Base-by-base conservation (phyloP, 176 grass and related monocot genomes). In the Neostapfia colusana region DNA sequence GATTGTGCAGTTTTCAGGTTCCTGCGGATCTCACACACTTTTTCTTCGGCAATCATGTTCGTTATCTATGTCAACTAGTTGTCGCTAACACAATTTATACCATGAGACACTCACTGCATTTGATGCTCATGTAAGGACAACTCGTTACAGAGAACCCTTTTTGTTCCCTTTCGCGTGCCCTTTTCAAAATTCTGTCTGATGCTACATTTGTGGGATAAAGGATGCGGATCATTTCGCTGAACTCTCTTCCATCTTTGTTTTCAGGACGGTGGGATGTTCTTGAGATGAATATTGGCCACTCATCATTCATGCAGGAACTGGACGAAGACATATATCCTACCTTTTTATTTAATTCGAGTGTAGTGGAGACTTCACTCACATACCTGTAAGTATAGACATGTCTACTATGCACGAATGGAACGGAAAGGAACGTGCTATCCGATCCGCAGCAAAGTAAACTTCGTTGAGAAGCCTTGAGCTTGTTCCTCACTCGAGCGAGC, bases 191-290 rank as follows among this genome's bases (percentile, higher is more conserved):
- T 20, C 13, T 75, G n/a, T 7, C 21, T 12, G 36, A 10, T 70
- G n/a, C 59, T 8, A 56, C 50, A 6, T 63, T 31, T 45, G 54
- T 6, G 7, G 34, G 20, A 69, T 12, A 36, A 53, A 54, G 31
- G 20, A 31, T 31, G 31, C 24, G 17, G 40, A 83, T 21, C 70
- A 20, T 50, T 80, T 45, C 23, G 14, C 40, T 71, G 24, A 83
- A 68, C 50, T 39, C 28, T 14, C 54, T 73, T 67, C 78, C 4
- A 2, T 36, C 31, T 41, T 56, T 41, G 17, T 70, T n/a, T 70
- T 28, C 86, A 88, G 86, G 57, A 84, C 69, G 64, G 54, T 59
- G 56, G 28, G 38, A 57, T 15, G 55, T n/a, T n/a, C n/a, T n/a
- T n/a, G n/a, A n/a, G n/a, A n/a, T n/a, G n/a, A n/a, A n/a, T n/a